Evolutionary conservation across 2,329 filamentous ascomycete genomes (phyloP), one percentile per base, ranked within the genome.

Genomic region (Phyllosticta citriasiana): DNA sequence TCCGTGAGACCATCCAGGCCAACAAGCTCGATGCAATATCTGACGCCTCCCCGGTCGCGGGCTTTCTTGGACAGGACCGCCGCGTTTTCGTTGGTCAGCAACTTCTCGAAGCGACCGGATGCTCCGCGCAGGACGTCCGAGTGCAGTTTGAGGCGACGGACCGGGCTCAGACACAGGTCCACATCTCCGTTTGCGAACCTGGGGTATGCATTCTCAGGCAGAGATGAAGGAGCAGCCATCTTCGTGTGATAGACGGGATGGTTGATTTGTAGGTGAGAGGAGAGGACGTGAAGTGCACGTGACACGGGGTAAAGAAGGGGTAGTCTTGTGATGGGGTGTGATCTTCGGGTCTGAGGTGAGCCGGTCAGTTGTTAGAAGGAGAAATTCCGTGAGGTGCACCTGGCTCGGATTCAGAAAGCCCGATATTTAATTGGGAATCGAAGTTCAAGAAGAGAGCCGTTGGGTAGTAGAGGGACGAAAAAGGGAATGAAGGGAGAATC

Each of bases 111-210:
- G 19, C 71, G 65, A 0, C 40, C 27, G 10, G 69, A 68, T 2
- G 67, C 70, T 64, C 66, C 70, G 52, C 72, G 68, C 5, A 75
- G 65, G 12, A 70, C 70, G 53, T 69, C 68, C 7, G 72, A 68
- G 61, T 75, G 73, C 26, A 74, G 71, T 27, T 67, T 67, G 64
- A 73, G 71, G 52, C 63, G 65, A 19, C 65, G 66, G 16, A 69
- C 61, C 47, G 69, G 67, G 16, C 68, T 64, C 22, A 75, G 69
- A 12, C 70, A 64, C 30, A 75, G 26, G 9, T 53, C 26, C 3
- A 62, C 61, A 19, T 62, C 61, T 6, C 57, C 61, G n/a, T 62
- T 53, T 4, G 1, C 3, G 19, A 58, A 62, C 8, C 16, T 4
- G 2, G 56, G 60, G 14, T 55, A 57, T 0, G 24, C n/a, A 19